Conservation (phyloP, 164 flowering plant genomes). For the Nelumbo lutea region DNA sequence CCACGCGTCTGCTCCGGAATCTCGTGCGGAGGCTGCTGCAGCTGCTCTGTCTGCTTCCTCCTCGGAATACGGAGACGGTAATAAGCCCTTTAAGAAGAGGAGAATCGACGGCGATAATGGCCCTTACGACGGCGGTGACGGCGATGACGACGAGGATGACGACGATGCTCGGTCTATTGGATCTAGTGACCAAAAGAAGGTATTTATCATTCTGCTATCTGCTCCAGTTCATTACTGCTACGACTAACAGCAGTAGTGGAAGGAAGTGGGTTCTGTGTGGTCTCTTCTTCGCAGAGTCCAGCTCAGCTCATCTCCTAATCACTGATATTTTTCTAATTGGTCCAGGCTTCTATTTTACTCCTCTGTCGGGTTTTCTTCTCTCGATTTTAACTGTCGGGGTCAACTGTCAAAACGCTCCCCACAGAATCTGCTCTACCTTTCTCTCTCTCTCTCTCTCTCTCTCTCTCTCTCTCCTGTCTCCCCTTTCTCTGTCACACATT, state of each 20-base stretch:
- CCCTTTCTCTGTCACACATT: slow-evolving; percentile 5
- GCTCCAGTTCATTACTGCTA: background rate
- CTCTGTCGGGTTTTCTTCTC: slow-evolving; percentile 7
- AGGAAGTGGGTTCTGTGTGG: background rate
- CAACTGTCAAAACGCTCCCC: slow-evolving; percentile 55
- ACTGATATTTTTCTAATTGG: slow-evolving; percentile 30
- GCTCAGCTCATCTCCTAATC: slow-evolving; percentile 29
- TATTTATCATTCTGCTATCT: background rate
- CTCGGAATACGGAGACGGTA: slow-evolving; percentile 21
- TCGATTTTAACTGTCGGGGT: slow-evolving; percentile 40
- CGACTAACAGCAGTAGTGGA: background rate
- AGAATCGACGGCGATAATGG: slow-evolving; percentile 31
- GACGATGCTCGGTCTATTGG: slow-evolving; percentile 16
- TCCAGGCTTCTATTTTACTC: slow-evolving; percentile 22
- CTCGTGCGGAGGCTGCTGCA: background rate
- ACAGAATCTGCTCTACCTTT: slow-evolving; percentile 43
- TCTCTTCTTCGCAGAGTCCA: slow-evolving; percentile 17
- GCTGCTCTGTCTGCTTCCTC: slow-evolving; percentile 14
- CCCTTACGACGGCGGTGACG: slow-evolving; percentile 19
- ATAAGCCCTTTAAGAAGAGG: slow-evolving; percentile 44
- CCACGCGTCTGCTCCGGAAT: slow-evolving; percentile 2
- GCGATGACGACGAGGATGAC: slow-evolving; percentile 20
- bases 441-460: slow-evolving; percentile 18
- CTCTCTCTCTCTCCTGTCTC: slow-evolving; percentile 22
- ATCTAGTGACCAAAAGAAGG: slow-evolving; percentile 17